Evolutionary conservation across 2,329 filamentous ascomycete genomes (phyloP), one percentile per base, ranked within the genome.

Genomic region (Trichoderma citrinoviride): DNA sequence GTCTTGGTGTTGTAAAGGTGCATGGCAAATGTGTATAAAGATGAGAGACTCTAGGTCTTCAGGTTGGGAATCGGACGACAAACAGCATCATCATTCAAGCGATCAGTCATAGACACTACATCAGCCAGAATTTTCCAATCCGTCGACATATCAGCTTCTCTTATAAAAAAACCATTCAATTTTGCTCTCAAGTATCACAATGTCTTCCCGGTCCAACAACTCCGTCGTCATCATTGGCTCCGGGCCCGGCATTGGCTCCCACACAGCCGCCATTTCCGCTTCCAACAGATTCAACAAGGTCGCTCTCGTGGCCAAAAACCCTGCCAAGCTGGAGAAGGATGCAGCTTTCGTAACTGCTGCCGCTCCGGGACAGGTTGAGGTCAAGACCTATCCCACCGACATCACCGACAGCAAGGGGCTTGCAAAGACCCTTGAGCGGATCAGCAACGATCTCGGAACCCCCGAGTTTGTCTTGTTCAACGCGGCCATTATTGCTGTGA

Each of bases 211-310:
- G 29, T 57, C 55, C 8, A 60, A 65, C 49, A 52, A 63, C 43
- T 29, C 52, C n/a, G 61, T 68, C 19, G 85, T 97, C 64, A 85
- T 97, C 50, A 97, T 93, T 29, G 93, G 93, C 68, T 93, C 92
- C 60, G 96, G 92, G 14, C 93, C 97, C 77, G 93, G 93, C 69
- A 88, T 97, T 68, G 93, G 93, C 74, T 96, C 95, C 79, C 92
- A 97, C 80, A 97, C 91, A 75, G 91, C 92, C 33, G 83, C 90
- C 40, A 90, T 96, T 74, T 87, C 97, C 61, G 92, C 93, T 21
- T 81, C 85, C 63, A 92, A 93, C 75, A 91, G 92, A 71, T 97
- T 92, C 85, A 96, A 53, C 33, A 82, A 82, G 66, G 71, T 85
- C 10, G 79, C 82, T 14, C 76, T 85, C 2, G 74, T 85, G 15